Base-by-base conservation (phyloP, 148 eudicot species). In the Rhododendron vialii region DNA sequence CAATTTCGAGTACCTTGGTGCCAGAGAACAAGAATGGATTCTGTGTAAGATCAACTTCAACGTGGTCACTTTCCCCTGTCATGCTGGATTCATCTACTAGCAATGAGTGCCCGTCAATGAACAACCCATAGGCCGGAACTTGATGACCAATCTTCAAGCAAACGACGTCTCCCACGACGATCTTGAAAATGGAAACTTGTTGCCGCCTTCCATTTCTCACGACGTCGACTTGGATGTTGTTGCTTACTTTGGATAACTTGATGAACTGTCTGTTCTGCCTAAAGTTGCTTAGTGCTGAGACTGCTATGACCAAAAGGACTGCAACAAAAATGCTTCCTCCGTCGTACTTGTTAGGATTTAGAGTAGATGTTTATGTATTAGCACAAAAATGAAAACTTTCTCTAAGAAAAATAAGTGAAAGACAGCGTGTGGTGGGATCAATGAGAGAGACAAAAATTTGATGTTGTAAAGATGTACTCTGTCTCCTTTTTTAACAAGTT, bases 261-360 rank as follows among this genome's bases (percentile, higher is more conserved):
- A 41, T 3, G 3, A 83, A 67, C 18, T 82, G 84, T 12, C 53
- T 61, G 35, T 63, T 82, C 20, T 61, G 75, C 35, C 75, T 59
- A 35, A 82, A 83, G n/a, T 45, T 67, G 57, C 78, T 45, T 14
- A 12, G 7, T 14, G 85, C 15, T 15, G 85, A 65, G 13, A 83
- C 78, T 28, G 78, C 61, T n/a, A 83, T 17, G 55, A 43, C 57
- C 5, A 83, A 41, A 45, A 83, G 43, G 11, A 63, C 85, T 5
- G 77, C 77, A 5, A 67, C 38, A 45, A 83, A 55, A 24, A 86
- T 88, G 83, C 86, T 90, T 18, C 84, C 89, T 1, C 92, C 90
- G 18, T 90, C 86, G 9, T 84, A 82, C 90, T 89, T 67, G 8
- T 73, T 73, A 5, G 18, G 18, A 1, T 71, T 5, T 2, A 59